Conservation (phyloP, 768 basidiomycete species). For the Rubroboletus satanas region DNA sequence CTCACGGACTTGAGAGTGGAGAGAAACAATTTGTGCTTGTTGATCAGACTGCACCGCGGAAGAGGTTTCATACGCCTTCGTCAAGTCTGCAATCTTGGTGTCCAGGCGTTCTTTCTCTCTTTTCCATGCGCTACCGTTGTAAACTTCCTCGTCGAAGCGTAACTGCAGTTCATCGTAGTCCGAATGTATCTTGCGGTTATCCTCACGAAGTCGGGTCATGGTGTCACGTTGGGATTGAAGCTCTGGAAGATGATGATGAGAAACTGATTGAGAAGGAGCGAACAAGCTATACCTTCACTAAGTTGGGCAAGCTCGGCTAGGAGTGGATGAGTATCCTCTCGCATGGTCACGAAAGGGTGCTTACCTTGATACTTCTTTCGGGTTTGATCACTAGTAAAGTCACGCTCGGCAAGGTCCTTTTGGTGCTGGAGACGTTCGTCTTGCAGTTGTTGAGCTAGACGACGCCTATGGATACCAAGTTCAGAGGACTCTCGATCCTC, state of each 20-base stretch:
- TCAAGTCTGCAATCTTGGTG: constrained; percentile 72
- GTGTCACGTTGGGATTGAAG: constrained; percentile 74
- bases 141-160: constrained; percentile 72
- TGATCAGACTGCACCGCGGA: constrained; percentile 72
- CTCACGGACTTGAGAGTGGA: constrained; percentile 84
- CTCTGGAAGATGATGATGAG: constrained; percentile 40
- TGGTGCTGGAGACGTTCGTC: constrained; percentile 75
- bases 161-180: constrained; percentile 74
- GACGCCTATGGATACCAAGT: constrained; percentile 57
- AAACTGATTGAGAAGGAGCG: neutral
- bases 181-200: constrained; percentile 72
- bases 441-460: constrained; percentile 72
- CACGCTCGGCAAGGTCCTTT: constrained; percentile 75
- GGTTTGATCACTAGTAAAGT: constrained; percentile 75
- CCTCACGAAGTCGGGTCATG: constrained; percentile 73
- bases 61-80: constrained; percentile 71
- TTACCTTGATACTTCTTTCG: constrained; percentile 84
- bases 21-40: constrained; percentile 75
- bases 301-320: constrained; percentile 74
- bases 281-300: constrained; percentile 57
- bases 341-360: neutral
- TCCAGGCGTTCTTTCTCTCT: constrained; percentile 86
- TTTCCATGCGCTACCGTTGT: constrained; percentile 77
- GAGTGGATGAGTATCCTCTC: constrained; percentile 4
- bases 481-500: constrained; percentile 67